These are phyloP conservation scores for Leptodontidium sp. DNA, from an alignment of 2,329 filamentous ascomycete species.

Conservation along the genomic window DNA sequence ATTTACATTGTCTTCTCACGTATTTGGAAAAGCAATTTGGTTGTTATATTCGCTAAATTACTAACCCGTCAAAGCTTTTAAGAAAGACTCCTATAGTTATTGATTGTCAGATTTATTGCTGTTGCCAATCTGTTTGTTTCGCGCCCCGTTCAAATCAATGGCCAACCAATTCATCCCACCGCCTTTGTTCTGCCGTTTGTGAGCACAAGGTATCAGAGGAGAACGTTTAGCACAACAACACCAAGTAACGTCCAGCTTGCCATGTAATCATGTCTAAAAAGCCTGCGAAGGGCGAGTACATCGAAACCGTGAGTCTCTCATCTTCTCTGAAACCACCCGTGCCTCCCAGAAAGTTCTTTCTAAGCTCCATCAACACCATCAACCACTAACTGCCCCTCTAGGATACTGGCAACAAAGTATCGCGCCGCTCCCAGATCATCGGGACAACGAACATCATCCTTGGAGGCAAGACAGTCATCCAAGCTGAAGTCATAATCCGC, in stretches of 20 bases:
- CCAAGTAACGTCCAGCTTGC: not conserved
- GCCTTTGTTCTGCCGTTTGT: conserved; percentile 3
- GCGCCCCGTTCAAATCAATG: too few relatives aligned
- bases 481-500: conserved; percentile 92
- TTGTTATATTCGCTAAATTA: too few relatives aligned
- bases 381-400: conserved; percentile 48
- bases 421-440: conserved; percentile 87
- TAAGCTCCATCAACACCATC: not conserved
- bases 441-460: conserved; percentile 98
- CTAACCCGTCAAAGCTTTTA: too few relatives aligned
- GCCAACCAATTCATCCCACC: not conserved
- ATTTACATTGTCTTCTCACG: too few relatives aligned
- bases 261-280: conserved; percentile 72
- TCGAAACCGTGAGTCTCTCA: conserved; percentile 80
- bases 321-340: not conserved
- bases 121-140: too few relatives aligned
- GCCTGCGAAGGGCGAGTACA: conserved; percentile 87
- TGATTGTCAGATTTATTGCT: too few relatives aligned
- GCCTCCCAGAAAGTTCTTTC: conserved; percentile 16
- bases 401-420: conserved; percentile 99
- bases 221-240: not conserved
- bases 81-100: too few relatives aligned
- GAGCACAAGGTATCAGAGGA: not conserved
- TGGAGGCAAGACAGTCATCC: conserved; percentile 93
- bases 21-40: too few relatives aligned